Base-by-base conservation (phyloP, 169 alveolate genomes). In the Plasmodium falciparum region DNA sequence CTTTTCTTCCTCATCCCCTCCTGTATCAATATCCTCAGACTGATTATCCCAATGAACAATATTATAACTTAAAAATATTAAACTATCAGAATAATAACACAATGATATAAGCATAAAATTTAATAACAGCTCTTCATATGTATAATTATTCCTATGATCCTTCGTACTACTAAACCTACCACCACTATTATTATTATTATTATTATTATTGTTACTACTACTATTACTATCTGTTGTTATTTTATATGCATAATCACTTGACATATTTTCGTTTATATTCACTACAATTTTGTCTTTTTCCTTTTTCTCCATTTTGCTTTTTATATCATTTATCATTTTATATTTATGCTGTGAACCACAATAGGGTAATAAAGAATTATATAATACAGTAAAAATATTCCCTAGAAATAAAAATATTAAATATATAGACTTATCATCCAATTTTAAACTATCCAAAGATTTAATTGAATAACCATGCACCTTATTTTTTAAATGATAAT, bases 371-470 rank as follows among this genome's bases (percentile, higher is more conserved):
- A 83, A 61, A 2, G 83, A 83, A 63, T 69, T 83, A 52, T 58
- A 69, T 9, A 83, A 52, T 39, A 83, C 69, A 58, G 69, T 47
- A 33, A 83, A 83, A 12, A 61, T 13, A 20, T 83, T 83, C 17
- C 91, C 91, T 54, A 83, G 70, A 83, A 83, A 83, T 83, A 83
- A 56, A 58, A 69, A 83, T 47, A 83, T 52, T 50, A 69, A 69
- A 47, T 83, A 67, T 69, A 83, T 69, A 9, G 83, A 62, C 59
- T 83, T 83, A 17, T 83, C 91, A 5, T 69, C 66, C 20, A 67
- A 47, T 62, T 83, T 83, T 61, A 29, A 43, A 24, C 62, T 54
- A 9, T 83, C 91, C 17, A 26, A 43, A 20, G 62, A 69, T 63
- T 69, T 69, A 1, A 83, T 58, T 9, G 49, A 45, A 83, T 83